Base-by-base conservation (phyloP, 2,329 filamentous ascomycete species). In the Magnaporthiopsis incrustans region DNA sequence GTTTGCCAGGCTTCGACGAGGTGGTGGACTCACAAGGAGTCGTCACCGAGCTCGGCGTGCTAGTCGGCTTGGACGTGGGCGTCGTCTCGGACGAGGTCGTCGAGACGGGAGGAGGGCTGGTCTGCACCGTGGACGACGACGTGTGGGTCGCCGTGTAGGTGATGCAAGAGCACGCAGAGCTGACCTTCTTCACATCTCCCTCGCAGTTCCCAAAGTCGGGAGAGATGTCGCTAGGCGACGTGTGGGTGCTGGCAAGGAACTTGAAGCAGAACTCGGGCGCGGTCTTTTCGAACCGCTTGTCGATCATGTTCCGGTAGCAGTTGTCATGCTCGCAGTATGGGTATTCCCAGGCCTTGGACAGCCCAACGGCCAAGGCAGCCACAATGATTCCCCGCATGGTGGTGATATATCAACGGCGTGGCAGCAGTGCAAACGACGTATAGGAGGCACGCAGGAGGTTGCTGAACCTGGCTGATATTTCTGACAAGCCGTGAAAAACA, bases 81-180 rank as follows among this genome's bases (percentile, higher is more conserved):
- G 58, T 60, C 27, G 58, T 32, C 58, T 27, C 32, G 15, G 44
- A 53, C 44, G n/a, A 53, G 22, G 44, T 53, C 22, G 44, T 53
- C 22, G 44, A n/a, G 44, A 53, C 44, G 44, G 44, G 44, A 8
- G 38, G 38, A 50, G 44, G 44, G 44, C 44, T 53, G 8, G 44
- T 53, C 44, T 53, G 44, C 22, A 53, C 44, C 44, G 44, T 53
- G 4, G 44, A 53, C 44, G 44, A 53, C 15, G 44, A 53, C 15
- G 61, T 35, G 32, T 44, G 26, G 27, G 61, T 63, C 18, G 53
- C 27, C 32, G 65, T 53, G 66, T 70, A 70, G 35, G 69, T 70
- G 67, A 72, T 67, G 67, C 71, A 72, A 35, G 71, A 71, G 69
- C 71, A 72, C 59, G 69, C 71, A 12, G 70, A 71, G 69, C 69